Percentiles rank a stretch among this genome's conserved stretches.
Conservation (phyloP, 163 green algal genomes). For the Prototheca wickerhamii region DNA sequence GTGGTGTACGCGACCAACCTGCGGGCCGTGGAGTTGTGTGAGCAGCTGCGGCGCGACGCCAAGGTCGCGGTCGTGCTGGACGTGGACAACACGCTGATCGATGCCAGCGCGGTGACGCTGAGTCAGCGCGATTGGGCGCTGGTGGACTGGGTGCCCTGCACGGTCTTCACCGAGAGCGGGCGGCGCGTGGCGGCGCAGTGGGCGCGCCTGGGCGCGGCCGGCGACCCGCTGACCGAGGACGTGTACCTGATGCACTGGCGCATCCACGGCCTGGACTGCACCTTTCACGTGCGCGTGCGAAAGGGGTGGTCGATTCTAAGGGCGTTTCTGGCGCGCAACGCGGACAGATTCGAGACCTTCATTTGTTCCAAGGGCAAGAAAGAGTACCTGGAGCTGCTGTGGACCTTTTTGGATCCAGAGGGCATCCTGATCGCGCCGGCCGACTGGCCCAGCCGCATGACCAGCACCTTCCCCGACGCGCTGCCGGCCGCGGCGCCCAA, state of each 20-base stretch:
- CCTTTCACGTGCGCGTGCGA: conserved; percentile 29
- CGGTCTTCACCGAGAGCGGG: conserved; percentile 13
- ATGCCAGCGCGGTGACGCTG: conserved; percentile 16
- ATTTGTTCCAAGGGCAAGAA: conserved; percentile 37
- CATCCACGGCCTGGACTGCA: conserved; percentile 10
- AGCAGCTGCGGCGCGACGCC: conserved; percentile 11
- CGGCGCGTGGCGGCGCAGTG: conserved; percentile 16
- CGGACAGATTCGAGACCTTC: conserved; percentile 21
- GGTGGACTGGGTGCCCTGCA: conserved; percentile 20
- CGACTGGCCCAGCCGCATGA: conserved; percentile 20
- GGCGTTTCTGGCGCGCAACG: conserved; percentile 13
- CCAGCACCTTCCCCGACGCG: conserved; percentile 30
- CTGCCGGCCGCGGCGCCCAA: conserved; percentile 24
- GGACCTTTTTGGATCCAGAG: conserved; percentile 25
- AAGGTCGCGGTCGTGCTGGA: conserved; percentile 33
- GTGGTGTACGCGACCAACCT: conserved; percentile 32
- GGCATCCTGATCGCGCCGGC: conserved; percentile 17
- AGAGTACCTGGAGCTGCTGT: conserved; percentile 40
- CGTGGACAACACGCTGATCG: conserved; percentile 38
- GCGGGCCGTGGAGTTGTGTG: conserved; percentile 28
- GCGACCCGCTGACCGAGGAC: conserved; percentile 3
- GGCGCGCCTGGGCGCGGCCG: conserved; percentile 10
- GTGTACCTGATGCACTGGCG: conserved; percentile 28
- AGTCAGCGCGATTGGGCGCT: conserved; percentile 10
- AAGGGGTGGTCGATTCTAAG: conserved; percentile 21